Base-by-base conservation (phyloP, 192 early-diverging fungal genomes). In the Umbelopsis vinacea region DNA sequence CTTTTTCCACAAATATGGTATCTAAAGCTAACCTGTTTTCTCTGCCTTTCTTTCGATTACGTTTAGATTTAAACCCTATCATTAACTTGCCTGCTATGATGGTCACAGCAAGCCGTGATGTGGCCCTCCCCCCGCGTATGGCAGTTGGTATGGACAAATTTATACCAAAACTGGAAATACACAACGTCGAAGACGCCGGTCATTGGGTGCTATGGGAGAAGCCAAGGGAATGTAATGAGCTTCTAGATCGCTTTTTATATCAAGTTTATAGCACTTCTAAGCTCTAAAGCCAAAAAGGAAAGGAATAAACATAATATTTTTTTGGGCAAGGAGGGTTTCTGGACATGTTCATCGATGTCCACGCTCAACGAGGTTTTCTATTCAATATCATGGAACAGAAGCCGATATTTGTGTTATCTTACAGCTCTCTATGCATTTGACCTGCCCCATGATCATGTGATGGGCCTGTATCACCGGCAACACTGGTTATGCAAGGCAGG, bases 171-270 rank as follows among this genome's bases (percentile, higher is more conserved):
- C 40, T 81, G 15, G 71, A 69, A 26, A 81, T 21, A 21, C 75
- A 72, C 17, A 24, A 47, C 23, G 68, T 81, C 22, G 48, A 74
- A 37, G 70, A 52, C 22, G 46, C 72, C 26, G 79, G 79, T 45
- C 79, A 81, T 46, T 81, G 79, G 79, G 52, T 81, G 46, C 68
- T 81, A 22, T 73, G 75, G 71, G 79, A 81, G 67, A 71, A 70
- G 48, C 72, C 71, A 12, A 70, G 47, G 6, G 72, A 74, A 7
- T 73, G 66, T 24, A 81, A 81, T 66, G 24, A n/a, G 17, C 40
- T 74, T n/a, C 57, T 81, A 45, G 55, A 74, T 17, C 38, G 53
- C 0, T 81, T 69, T 52, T 50, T 81, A 11, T 19, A 23, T 22
- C 69, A 55, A 48, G 24, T 77, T 4, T 38, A 76, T 37, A 55